Evolutionary conservation across 2,329 filamentous ascomycete genomes (phyloP), one percentile per base, ranked within the genome.

Genomic region (Fusarium sp.): DNA sequence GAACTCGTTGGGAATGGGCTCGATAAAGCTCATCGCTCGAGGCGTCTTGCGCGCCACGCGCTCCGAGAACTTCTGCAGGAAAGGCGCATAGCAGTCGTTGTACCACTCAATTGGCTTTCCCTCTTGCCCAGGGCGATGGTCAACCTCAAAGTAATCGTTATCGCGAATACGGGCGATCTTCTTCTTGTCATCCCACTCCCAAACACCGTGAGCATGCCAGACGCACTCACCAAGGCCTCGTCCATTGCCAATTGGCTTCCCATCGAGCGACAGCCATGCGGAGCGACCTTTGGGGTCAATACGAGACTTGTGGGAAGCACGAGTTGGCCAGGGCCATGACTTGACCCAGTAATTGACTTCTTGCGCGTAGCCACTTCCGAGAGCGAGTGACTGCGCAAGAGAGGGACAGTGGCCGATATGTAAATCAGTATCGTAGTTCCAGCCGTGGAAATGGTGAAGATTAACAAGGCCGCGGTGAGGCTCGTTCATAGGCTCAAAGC

Each of bases 401-500:
- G 79, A 80, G 1, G 81, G 81, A 60, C 80, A 82, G 46, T 81
- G 74, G 5, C 81, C 81, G 32, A 83, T 79, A 62, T 83, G 81
- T 11, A 83, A 64, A 59, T 83, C 81, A 2, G 81, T 82, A 9
- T 81, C 81, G 59, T 83, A 82, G 64, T 83, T 81, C 77, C 81
- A 83, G 24, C 73, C 73, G 30, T 81, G 76, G 15, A 83, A 79
- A 32, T 77, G 77, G 30, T 80, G 79, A 6, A 83, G 75, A 42
- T 81, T 81, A 32, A 83, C 76, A 24, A 82, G 78, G 8, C 81
- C 81, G 2, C 81, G 80, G 59, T 82, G 80, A 4, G 81, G 81
- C 67, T 83, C 81, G 43, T 83, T 83, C 75, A 83, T 80, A 10
- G 80, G 79, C 59, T 83, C 81, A 46, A 82, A 82, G 3, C 81